phyloP scores from a whole-genome alignment of 2,329 filamentous ascomycete genomes.

The Aspergillus costaricaensis region DNA sequence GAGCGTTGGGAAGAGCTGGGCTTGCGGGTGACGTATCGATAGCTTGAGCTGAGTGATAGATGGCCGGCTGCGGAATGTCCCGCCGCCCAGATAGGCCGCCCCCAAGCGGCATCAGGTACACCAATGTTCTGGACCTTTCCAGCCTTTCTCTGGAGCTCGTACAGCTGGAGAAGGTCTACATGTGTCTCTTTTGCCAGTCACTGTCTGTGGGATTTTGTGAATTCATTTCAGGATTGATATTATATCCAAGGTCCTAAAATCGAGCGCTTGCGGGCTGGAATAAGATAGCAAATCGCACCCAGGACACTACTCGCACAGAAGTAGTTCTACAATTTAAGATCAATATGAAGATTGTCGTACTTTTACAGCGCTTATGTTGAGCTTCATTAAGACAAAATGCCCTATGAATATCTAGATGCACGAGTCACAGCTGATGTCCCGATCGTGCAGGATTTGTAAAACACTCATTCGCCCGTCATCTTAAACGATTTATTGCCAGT shows the following conservation, averaged over 20 bases:
- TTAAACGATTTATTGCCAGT: not conserved
- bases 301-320: too few relatives aligned
- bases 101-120: not conserved
- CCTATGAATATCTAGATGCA: not conserved
- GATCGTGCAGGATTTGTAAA: not conserved
- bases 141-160: not conserved
- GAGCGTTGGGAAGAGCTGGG: conserved; percentile 17
- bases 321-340: too few relatives aligned
- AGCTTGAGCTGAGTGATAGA: conserved; percentile 9
- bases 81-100: conserved; percentile 2
- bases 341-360: too few relatives aligned
- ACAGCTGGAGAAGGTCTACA: not conserved
- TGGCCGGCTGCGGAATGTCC: conserved; percentile 24
- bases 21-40: conserved; percentile 32
- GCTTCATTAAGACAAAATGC: too few relatives aligned
- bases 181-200: too few relatives aligned
- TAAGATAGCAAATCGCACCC: too few relatives aligned
- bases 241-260: too few relatives aligned
- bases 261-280: too few relatives aligned
- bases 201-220: too few relatives aligned
- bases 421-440: not conserved
- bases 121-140: not conserved
- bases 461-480: not conserved
- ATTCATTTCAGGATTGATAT: too few relatives aligned
- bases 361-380: too few relatives aligned